phyloP scores from a whole-genome alignment of 805 yeast genomes.

The Metschnikowia kofuensis region DNA sequence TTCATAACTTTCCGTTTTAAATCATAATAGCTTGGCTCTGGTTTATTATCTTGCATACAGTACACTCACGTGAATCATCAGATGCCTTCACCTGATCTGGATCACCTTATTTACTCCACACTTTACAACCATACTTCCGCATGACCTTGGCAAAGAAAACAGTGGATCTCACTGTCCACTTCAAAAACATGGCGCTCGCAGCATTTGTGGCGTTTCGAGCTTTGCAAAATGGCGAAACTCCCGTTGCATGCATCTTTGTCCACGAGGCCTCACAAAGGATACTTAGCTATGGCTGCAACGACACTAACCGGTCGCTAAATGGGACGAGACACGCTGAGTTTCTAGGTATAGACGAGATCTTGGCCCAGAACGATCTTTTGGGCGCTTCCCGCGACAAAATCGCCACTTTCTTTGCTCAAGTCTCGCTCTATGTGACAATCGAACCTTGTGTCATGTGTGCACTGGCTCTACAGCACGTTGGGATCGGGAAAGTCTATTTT shows the following conservation, averaged over 20 bases:
- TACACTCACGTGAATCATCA: background rate
- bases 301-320: constrained; percentile 77
- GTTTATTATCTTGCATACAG: background rate
- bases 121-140: too few relatives aligned
- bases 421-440: constrained; percentile 85
- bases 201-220: constrained; percentile 61
- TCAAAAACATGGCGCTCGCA: constrained; percentile 50
- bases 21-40: too few relatives aligned
- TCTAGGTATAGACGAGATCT: constrained; percentile 56
- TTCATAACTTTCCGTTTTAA: too few relatives aligned
- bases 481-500: constrained; percentile 69
- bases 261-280: constrained; percentile 39
- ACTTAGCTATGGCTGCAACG: constrained; percentile 77
- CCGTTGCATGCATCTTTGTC: constrained; percentile 73
- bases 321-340: constrained; percentile 95
- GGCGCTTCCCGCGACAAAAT: constrained; percentile 15
- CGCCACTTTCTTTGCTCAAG: constrained; percentile 44
- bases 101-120: too few relatives aligned
- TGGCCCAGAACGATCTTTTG: constrained; percentile 12
- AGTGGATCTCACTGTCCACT: constrained; percentile 16
- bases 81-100: too few relatives aligned
- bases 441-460: constrained; percentile 99
- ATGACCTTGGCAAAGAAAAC: background rate
- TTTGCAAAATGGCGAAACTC: constrained; percentile 66
- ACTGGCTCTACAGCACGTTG: constrained; percentile 78